These are phyloP conservation scores for Podila clonocystis DNA, from an alignment of 192 early-diverging fungal genomes.

Conservation along the genomic window DNA sequence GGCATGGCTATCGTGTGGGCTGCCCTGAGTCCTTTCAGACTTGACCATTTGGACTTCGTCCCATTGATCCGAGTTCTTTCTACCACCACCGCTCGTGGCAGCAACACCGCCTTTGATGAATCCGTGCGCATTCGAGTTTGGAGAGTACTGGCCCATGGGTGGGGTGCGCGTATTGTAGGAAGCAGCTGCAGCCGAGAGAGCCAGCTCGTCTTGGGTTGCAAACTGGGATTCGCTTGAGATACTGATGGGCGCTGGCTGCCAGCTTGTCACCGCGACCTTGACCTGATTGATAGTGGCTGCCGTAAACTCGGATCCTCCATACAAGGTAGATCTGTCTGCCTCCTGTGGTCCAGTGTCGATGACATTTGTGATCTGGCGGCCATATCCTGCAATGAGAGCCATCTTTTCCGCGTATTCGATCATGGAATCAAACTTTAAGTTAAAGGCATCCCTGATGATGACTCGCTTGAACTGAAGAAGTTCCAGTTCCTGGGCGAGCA, in stretches of 20 bases:
- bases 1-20: conserved; percentile 7
- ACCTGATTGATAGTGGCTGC: conserved; percentile 46
- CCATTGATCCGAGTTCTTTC: conserved; percentile 18
- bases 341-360: conserved; percentile 41
- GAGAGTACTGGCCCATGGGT: conserved; percentile 10
- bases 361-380: conserved; percentile 49
- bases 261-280: conserved; percentile 46
- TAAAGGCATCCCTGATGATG: conserved; percentile 48
- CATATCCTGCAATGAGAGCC: conserved; percentile 55
- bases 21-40: conserved; percentile 9
- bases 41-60: conserved; percentile 30
- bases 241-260: conserved; percentile 33
- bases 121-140: conserved; percentile 1
- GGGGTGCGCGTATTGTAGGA: conserved; percentile 27
- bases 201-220: conserved; percentile 32
- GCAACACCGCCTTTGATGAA: not conserved
- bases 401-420: conserved; percentile 53
- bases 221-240: conserved; percentile 30
- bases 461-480: conserved; percentile 50
- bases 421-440: conserved; percentile 46
- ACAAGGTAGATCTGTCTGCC: conserved; percentile 20
- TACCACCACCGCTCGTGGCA: not conserved
- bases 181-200: conserved; percentile 16
- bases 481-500: conserved; percentile 40
- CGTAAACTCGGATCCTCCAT: conserved; percentile 45